Percentiles rank a stretch among this genome's conserved stretches.
These are phyloP conservation scores for Zygosaccharomyces rouxii DNA, from an alignment of 805 yeast species.

Conservation along the genomic window DNA sequence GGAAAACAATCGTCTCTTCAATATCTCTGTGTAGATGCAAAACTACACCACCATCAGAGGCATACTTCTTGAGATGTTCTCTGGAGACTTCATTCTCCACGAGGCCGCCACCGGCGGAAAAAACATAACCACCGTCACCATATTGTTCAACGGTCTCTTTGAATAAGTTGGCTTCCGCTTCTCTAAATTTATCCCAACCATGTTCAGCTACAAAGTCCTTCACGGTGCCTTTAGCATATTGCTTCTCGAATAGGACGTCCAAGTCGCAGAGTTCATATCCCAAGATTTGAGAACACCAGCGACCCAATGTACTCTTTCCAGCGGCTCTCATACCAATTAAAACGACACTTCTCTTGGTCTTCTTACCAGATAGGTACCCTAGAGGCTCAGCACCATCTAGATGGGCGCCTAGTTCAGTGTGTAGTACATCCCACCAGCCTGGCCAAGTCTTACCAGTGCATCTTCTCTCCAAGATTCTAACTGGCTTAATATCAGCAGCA, in stretches of 20 bases:
- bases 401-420: conserved; percentile 55
- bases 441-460: conserved; percentile 99
- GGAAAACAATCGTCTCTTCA: conserved; percentile 69
- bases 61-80: conserved; percentile 52
- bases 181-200: conserved; percentile 90
- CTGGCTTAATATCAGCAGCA: conserved; percentile 39
- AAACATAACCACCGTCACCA: conserved; percentile 52
- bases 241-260: conserved; percentile 65
- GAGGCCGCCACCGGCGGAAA: conserved; percentile 96
- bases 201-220: conserved; percentile 54
- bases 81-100: conserved; percentile 76
- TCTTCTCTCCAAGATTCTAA: conserved; percentile 74
- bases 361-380: conserved; percentile 3
- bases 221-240: conserved; percentile 43
- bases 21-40: conserved; percentile 87
- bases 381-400: conserved; percentile 69
- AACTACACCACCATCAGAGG: conserved; percentile 65
- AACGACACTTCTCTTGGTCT: conserved; percentile 46
- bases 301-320: conserved; percentile 84
- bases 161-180: conserved; percentile 55
- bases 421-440: conserved; percentile 97
- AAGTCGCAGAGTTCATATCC: conserved; percentile 70
- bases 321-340: conserved; percentile 98
- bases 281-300: conserved; percentile 66
- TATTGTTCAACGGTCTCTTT: conserved; percentile 39